These are phyloP conservation scores for Pseudognaphalium luteoalbum DNA, from an alignment of 129 eudicot species.

Conservation along the genomic window DNA sequence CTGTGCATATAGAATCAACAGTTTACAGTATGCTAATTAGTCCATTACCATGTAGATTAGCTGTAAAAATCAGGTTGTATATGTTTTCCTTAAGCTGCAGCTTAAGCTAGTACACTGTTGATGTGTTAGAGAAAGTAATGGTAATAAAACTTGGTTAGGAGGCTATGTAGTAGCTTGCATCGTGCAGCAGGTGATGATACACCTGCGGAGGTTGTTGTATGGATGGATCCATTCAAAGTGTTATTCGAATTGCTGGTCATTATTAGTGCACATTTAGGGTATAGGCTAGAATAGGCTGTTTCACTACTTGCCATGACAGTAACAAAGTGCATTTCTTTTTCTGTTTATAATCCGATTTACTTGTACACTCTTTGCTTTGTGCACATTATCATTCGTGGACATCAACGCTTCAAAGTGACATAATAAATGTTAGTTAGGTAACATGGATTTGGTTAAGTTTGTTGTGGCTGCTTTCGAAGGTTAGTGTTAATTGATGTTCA, in stretches of 20 bases:
- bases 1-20: slow-evolving; percentile 12
- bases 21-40: neutral
- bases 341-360: neutral
- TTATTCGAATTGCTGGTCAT: neutral
- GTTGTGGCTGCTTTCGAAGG: neutral
- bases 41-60: neutral
- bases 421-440: neutral
- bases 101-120: neutral
- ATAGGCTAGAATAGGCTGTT: neutral
- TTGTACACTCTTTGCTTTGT: neutral
- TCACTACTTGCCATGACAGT: neutral
- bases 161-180: neutral
- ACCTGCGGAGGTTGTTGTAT: neutral
- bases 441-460: neutral
- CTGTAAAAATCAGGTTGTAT: neutral
- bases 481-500: neutral
- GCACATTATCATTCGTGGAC: neutral
- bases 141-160: neutral
- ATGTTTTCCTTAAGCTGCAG: neutral
- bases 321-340: neutral
- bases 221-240: neutral
- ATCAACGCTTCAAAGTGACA: neutral
- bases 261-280: neutral
- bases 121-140: neutral
- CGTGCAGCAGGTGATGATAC: neutral